Evolutionary conservation across 331 rosid species (phyloP), one percentile per base, ranked within the genome.

Genomic region (Cydonia oblonga): DNA sequence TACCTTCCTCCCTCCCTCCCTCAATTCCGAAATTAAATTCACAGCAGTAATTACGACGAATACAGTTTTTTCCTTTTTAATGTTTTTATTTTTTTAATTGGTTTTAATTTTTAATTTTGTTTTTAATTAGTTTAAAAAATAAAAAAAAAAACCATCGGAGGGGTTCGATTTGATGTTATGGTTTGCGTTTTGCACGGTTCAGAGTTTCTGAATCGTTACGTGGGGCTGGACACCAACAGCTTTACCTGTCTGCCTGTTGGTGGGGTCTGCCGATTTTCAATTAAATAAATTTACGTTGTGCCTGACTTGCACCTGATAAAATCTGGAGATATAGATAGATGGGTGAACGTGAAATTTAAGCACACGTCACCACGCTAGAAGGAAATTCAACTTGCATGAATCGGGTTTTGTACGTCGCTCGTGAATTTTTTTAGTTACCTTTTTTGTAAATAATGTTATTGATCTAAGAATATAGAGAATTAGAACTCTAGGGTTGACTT

Each of bases 261-360:
- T 78, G 80, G 88, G 86, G 44, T 80, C 90, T 81, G 40, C 10
- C 15, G 25, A 63, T 66, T 66, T 66, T 59, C 52, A 25, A 16
- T 10, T 56, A 58, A 38, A 64, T n/a, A 3, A 35, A 22, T 33
- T 42, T 46, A 69, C 79, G 66, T 57, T 57, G 82, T 69, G 57
- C 5, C 23, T 54, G 73, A 53, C 9, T 44, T 13, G 59, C 77
- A 33, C 52, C n/a, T 20, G 56, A 66, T 58, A 23, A 42, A 29
- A 24, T 58, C 19, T 4, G 3, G 22, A 28, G 28, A 5, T 24
- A 35, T 35, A 35, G 40, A 35, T 8, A 8, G 40, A 9, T 35
- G 62, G 62, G 29, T 57, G 63, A 57, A 57, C 24, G 0, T 32
- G n/a, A 46, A 5, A 15, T 23, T 1, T 15, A 14, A 20, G 83